phyloP scores from a whole-genome alignment of 108 stramenopile species.

The Cyclotella kingstonii region DNA sequence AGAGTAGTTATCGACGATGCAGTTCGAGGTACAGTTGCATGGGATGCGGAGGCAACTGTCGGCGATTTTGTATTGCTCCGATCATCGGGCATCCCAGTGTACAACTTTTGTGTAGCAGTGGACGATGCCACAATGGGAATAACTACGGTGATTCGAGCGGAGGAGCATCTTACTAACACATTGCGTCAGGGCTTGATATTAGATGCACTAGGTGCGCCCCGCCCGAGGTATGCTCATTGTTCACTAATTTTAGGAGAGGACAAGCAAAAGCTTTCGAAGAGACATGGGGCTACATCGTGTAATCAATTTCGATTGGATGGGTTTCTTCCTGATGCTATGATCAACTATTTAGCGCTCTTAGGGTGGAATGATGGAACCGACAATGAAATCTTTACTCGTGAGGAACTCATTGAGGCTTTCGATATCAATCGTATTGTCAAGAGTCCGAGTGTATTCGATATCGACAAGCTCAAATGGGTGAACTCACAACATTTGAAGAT shows the following conservation, averaged over 20 bases:
- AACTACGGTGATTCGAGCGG: constrained; percentile 95
- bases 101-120: constrained; percentile 99
- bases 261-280: constrained; percentile 93
- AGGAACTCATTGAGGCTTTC: constrained; percentile 94
- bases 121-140: constrained; percentile 97
- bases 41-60: constrained; percentile 96
- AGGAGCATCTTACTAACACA: constrained; percentile 97
- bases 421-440: constrained; percentile 91
- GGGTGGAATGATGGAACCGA: constrained; percentile 99
- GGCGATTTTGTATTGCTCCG: constrained; percentile 96
- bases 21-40: constrained; percentile 90
- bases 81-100: constrained; percentile 91
- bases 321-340: constrained; percentile 92
- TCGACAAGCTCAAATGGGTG: constrained; percentile 95
- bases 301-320: constrained; percentile 93
- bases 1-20: constrained; percentile 91
- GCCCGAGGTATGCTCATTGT: constrained; percentile 94
- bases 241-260: constrained; percentile 97
- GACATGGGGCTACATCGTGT: constrained; percentile 96
- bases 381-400: constrained; percentile 92
- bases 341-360: constrained; percentile 93
- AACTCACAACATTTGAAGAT: constrained; percentile 91
- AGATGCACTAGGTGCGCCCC: constrained; percentile 85
- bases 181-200: constrained; percentile 88
- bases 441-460: constrained; percentile 94